Base-by-base conservation (phyloP, 148 eudicot genomes). In the Silene uniflora region DNA sequence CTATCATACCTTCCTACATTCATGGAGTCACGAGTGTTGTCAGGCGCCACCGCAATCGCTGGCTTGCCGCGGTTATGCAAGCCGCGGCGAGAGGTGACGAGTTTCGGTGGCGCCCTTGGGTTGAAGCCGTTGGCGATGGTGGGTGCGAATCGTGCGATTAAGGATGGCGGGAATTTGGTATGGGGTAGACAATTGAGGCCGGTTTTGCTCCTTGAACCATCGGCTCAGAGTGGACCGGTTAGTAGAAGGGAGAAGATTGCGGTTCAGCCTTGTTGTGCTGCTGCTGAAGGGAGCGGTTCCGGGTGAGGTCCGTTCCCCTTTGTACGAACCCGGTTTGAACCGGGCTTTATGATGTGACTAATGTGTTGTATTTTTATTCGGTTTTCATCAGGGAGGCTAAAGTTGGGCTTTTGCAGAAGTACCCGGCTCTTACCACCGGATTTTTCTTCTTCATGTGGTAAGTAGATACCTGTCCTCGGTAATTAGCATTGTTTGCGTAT, bases 371-470 rank as follows among this genome's bases (percentile, higher is more conserved):
- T 39, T 2, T 65, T 16, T 12, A 18, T 71, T 18, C 9, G 44
- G 44, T 39, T 39, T 5, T 79, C 61, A 35, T 72, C 83, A 91
- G 97, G 85, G 91, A 84, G 25, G 93, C 83, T 54, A 87, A 88
- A 81, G 90, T 89, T 14, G 99, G 98, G 75, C 80, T 95, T 74
- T 46, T 89, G 62, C 84, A 88, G 76, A 95, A 89, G 80, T 88
- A 92, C 67, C 99, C 93, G 68, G 83, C 84, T n/a, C 85, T 95
- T 12, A 74, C 76, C 17, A 92, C 99, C 69, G 99, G 99, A 1
- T 95, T 91, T 78, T 95, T 95, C 93, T 92, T 95, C 91, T 95
- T 95, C 91, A 90, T 92, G 99, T 95, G 99, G 97, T 95, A 80
- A 62, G 96, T 77, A 3, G 3, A 49, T 49, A 49, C 35, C 42